Evolutionary conservation across 768 basidiomycete genomes (phyloP).

Genomic region (Lentinula boryana): DNA sequence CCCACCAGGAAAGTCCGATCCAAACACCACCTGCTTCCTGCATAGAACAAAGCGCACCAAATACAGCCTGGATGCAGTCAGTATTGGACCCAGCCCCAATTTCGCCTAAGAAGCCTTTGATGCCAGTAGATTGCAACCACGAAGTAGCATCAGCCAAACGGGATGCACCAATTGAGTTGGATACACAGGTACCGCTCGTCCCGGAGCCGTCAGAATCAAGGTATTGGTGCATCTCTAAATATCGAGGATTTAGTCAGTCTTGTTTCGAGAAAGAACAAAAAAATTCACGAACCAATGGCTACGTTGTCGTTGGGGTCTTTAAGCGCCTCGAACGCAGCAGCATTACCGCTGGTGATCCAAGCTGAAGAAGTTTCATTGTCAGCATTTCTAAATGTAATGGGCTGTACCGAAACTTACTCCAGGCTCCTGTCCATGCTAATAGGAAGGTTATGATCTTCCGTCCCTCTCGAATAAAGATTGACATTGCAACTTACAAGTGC

Average conservation of each 20-base stretch:
- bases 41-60: constrained; percentile 53
- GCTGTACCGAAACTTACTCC: constrained; percentile 29
- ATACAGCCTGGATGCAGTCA: constrained; percentile 33
- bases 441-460: constrained; percentile 17
- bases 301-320: constrained; percentile 57
- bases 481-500: constrained; percentile 25
- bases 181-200: constrained; percentile 48
- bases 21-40: constrained; percentile 50
- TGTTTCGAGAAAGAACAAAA: not conserved
- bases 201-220: constrained; percentile 62
- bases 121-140: constrained; percentile 53
- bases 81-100: constrained; percentile 47
- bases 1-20: constrained; percentile 39
- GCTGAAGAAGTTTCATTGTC: constrained; percentile 22
- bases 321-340: constrained; percentile 42
- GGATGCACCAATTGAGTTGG: constrained; percentile 52
- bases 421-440: constrained; percentile 54
- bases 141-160: constrained; percentile 49
- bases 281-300: constrained; percentile 38
- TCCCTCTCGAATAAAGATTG: not conserved
- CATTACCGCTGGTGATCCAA: constrained; percentile 55
- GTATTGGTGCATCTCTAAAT: constrained; percentile 65
- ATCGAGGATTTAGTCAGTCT: not conserved
- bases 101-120: constrained; percentile 63
- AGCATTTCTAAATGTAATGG: not conserved